Conservation (phyloP, 257 asterid genomes). For the Cinchona pubescens region DNA sequence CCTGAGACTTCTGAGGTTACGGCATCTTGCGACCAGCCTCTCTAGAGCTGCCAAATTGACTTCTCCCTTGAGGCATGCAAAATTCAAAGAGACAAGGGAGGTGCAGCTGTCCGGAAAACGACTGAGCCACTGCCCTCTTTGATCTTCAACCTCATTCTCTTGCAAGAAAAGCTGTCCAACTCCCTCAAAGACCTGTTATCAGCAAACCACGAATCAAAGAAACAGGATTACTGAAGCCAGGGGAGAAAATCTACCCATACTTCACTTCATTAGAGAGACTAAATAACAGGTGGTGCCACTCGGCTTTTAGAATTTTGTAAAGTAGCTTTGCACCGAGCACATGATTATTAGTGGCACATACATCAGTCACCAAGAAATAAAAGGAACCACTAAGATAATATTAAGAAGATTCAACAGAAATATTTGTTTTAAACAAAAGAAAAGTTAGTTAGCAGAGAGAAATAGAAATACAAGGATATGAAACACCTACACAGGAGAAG, state of each 20-base stretch:
- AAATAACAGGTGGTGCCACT: not conserved
- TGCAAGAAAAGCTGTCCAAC: slow-evolving; percentile 84
- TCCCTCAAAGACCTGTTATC: slow-evolving; percentile 61
- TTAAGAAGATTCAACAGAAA: not conserved
- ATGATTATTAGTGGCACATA: not conserved
- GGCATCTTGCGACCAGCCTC: slow-evolving; percentile 69
- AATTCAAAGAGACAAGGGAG: slow-evolving; percentile 69
- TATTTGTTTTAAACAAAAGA: not conserved
- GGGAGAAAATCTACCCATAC: not conserved
- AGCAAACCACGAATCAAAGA: not conserved
- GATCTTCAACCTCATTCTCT: slow-evolving; percentile 74
- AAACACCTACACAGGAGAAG: not conserved
- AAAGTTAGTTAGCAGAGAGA: not conserved
- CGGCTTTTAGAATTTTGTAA: not conserved
- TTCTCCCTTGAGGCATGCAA: slow-evolving; percentile 83
- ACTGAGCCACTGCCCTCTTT: slow-evolving; percentile 85
- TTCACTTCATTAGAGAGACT: not conserved
- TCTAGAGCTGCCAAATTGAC: slow-evolving; percentile 62
- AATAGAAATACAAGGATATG: not conserved
- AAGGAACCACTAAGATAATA: not conserved
- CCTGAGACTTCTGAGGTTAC: slow-evolving; percentile 58
- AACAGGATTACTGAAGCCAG: not conserved
- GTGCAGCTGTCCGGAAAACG: slow-evolving; percentile 71
- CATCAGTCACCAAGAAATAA: not conserved
- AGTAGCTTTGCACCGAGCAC: not conserved